These are phyloP conservation scores for Deakozyma indianensis DNA, from an alignment of 805 yeast species.

Conservation along the genomic window DNA sequence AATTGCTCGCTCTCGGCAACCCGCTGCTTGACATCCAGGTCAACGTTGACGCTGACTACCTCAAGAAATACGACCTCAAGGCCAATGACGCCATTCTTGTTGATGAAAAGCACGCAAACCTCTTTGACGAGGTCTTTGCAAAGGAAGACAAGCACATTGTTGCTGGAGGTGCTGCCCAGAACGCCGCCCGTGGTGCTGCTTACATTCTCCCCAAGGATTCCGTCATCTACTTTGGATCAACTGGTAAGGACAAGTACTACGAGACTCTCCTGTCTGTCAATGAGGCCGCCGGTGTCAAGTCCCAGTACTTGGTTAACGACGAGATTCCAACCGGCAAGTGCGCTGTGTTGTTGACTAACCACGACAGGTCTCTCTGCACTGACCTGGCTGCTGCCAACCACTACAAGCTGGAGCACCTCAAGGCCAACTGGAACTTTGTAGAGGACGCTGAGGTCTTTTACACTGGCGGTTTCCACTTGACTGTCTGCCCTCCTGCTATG, in stretches of 20 bases:
- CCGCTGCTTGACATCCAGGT: slow-evolving; percentile 83
- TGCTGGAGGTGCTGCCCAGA: slow-evolving; percentile 99
- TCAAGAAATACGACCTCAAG: slow-evolving; percentile 70
- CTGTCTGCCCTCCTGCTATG: slow-evolving; percentile 94
- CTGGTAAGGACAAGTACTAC: slow-evolving; percentile 83
- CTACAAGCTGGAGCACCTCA: slow-evolving; percentile 78
- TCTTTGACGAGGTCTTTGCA: slow-evolving; percentile 63
- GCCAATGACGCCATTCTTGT: slow-evolving; percentile 87
- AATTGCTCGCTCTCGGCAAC: slow-evolving; percentile 78
- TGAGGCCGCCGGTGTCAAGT: slow-evolving; percentile 71
- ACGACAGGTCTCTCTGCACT: slow-evolving; percentile 84
- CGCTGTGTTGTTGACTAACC: slow-evolving; percentile 85
- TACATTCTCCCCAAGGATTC: slow-evolving; percentile 68
- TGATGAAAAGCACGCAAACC: slow-evolving; percentile 73
- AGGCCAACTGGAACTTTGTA: slow-evolving; percentile 80
- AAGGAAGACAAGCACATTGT: slow-evolving; percentile 49
- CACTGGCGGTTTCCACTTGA: slow-evolving; percentile 98
- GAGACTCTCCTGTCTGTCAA: slow-evolving; percentile 74
- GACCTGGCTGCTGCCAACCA: slow-evolving; percentile 98
- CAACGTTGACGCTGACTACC: slow-evolving; percentile 45
- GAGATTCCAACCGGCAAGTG: slow-evolving; percentile 88
- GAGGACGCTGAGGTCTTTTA: slow-evolving; percentile 71
- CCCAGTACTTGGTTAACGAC: slow-evolving; percentile 70
- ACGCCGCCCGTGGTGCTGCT: slow-evolving; percentile 97
- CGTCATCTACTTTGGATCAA: slow-evolving; percentile 91